Conservation (phyloP, 1,139 yeast genomes). For the Saccharomyces hybrid region DNA sequence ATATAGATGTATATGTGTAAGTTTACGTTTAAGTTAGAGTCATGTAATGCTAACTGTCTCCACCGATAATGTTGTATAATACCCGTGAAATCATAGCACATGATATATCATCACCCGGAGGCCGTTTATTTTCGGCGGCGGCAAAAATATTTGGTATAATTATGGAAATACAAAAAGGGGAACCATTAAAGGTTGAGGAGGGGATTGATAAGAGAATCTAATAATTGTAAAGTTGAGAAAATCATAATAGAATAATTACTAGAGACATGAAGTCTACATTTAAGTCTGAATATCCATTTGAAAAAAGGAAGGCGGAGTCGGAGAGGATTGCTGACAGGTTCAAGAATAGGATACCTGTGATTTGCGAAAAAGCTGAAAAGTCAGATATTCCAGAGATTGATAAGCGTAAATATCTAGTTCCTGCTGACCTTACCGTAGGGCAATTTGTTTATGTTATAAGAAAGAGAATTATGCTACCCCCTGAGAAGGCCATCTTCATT, state of each 20-base stretch:
- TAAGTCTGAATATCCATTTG: conserved; percentile 39
- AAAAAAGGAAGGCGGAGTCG: conserved; percentile 94
- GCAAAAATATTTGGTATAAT: background rate
- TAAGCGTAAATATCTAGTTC: conserved; percentile 93
- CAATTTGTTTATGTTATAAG: conserved; percentile 96
- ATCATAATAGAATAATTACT: conserved; percentile 4
- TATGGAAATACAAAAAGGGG: conserved; percentile 5
- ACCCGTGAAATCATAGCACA: background rate
- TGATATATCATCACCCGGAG: background rate
- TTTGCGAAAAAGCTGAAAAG: conserved; percentile 96
- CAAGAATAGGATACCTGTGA: conserved; percentile 88
- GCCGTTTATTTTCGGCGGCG: background rate
- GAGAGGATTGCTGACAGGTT: conserved; percentile 85
- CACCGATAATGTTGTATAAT: background rate
- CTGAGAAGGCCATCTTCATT: conserved; percentile 95
- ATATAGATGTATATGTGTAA: background rate
- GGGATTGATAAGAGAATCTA: conserved; percentile 3
- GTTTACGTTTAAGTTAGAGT: conserved; percentile 3
- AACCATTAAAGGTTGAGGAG: conserved; percentile 1
- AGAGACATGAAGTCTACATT: conserved; percentile 30
- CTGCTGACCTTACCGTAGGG: conserved; percentile 93
- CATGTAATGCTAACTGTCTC: background rate
- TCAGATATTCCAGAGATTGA: conserved; percentile 95
- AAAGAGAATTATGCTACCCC: conserved; percentile 89
- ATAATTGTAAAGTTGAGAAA: conserved; percentile 1